Conservation (phyloP, 805 yeast species). For the Metschnikowia vanudenii region DNA sequence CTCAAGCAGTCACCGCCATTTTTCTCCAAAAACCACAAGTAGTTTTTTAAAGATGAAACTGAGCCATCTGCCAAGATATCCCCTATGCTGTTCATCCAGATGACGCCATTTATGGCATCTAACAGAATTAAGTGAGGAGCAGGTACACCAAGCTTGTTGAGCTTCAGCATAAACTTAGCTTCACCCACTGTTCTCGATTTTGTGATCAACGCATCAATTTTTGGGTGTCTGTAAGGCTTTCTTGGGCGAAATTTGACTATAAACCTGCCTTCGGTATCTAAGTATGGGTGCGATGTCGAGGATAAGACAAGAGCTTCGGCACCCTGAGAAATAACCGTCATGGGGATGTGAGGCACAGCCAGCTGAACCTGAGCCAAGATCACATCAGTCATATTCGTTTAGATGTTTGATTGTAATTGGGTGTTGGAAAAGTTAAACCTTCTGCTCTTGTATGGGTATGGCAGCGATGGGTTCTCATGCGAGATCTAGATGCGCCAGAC, state of each 20-base stretch:
- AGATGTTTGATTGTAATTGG: no score
- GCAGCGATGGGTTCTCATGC: not conserved
- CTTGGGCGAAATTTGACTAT: conserved; percentile 85
- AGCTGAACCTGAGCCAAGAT: conserved; percentile 44
- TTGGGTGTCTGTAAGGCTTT: conserved; percentile 87
- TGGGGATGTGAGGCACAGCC: conserved; percentile 48
- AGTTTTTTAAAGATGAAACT: conserved; percentile 67
- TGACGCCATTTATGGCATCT: conserved; percentile 75
- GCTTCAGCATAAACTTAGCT: conserved; percentile 67
- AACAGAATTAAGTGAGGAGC: conserved; percentile 74
- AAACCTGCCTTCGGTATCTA: conserved; percentile 26
- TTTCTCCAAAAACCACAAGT: conserved; percentile 61
- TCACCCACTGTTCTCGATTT: conserved; percentile 82
- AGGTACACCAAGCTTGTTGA: conserved; percentile 52
- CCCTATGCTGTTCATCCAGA: conserved; percentile 86
- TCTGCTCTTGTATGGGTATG: not conserved
- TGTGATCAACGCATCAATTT: conserved; percentile 71
- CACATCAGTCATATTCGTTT: conserved; percentile 51
- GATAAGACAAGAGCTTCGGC: conserved; percentile 84
- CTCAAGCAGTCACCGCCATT: conserved; percentile 23
- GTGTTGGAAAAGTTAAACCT: not conserved
- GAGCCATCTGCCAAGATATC: conserved; percentile 49
- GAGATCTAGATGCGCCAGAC: conserved; percentile 3
- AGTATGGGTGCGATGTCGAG: conserved; percentile 65
- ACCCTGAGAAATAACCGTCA: conserved; percentile 72